Conservation (phyloP, 2,329 filamentous ascomycete species). For the Alternaria gansuensis region DNA sequence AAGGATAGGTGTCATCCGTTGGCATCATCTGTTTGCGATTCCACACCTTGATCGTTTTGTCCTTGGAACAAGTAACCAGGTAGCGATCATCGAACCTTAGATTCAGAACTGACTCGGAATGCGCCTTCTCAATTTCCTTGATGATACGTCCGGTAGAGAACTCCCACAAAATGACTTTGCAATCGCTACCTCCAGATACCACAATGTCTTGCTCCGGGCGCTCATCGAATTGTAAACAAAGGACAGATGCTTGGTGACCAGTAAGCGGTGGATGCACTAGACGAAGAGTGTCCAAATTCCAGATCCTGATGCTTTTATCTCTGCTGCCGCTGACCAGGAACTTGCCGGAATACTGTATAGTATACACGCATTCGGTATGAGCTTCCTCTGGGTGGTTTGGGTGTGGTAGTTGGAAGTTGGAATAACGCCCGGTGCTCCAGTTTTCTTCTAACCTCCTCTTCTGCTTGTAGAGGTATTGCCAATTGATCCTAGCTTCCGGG, state of each 20-base stretch:
- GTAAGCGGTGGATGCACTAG: constrained; percentile 76
- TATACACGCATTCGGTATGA: constrained; percentile 93
- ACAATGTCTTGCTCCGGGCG: constrained; percentile 87
- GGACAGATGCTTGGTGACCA: constrained; percentile 84
- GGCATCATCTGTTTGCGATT: constrained; percentile 68
- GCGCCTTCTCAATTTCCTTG: constrained; percentile 77
- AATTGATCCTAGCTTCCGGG: constrained; percentile 75
- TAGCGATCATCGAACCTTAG: constrained; percentile 91
- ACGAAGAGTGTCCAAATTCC: constrained; percentile 84
- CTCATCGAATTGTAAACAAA: constrained; percentile 95
- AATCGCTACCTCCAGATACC: constrained; percentile 95
- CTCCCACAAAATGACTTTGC: constrained; percentile 86
- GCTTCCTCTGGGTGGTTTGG: constrained; percentile 81
- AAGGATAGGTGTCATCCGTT: constrained; percentile 53
- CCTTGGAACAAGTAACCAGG: constrained; percentile 95
- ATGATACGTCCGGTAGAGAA: constrained; percentile 90
- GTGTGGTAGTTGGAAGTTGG: constrained; percentile 90
- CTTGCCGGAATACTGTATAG: constrained; percentile 84
- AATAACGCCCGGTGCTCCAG: constrained; percentile 83
- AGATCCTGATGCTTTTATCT: constrained; percentile 86
- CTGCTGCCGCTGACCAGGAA: constrained; percentile 93
- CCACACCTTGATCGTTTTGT: constrained; percentile 96
- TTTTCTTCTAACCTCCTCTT: constrained; percentile 85
- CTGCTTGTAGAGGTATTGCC: constrained; percentile 92
- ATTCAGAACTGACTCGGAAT: constrained; percentile 91